phyloP scores from a whole-genome alignment of 129 eudicot genomes.

The Silybum marianum region DNA sequence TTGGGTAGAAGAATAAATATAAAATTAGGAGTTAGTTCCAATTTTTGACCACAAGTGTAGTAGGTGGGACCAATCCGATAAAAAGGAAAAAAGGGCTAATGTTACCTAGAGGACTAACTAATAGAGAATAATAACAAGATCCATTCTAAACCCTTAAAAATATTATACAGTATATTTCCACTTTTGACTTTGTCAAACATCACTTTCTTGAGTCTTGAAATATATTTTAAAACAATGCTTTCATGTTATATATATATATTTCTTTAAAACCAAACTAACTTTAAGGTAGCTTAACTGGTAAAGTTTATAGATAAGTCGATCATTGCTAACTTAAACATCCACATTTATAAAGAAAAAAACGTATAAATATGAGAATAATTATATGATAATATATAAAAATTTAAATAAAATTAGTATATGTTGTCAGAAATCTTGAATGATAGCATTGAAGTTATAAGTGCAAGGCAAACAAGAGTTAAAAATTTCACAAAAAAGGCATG shows the following conservation, averaged over 20 bases:
- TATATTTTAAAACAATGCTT: not conserved
- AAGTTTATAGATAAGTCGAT: too few species aligned
- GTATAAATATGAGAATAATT: too few species aligned
- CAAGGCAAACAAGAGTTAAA: constrained; percentile 9
- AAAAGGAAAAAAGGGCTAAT: constrained; percentile 29
- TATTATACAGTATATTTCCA: not conserved
- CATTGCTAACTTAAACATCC: too few species aligned
- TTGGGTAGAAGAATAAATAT: constrained; percentile 6
- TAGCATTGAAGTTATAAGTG: not conserved
- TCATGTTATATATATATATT: too few species aligned
- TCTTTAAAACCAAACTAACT: too few species aligned
- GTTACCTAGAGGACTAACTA: constrained; percentile 26
- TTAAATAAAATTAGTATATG: not conserved
- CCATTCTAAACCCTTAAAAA: constrained; percentile 24
- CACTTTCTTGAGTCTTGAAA: constrained; percentile 30
- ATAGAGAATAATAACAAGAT: constrained; percentile 11
- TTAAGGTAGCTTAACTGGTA: too few species aligned
- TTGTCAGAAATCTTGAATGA: not conserved
- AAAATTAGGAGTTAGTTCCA: constrained; percentile 24
- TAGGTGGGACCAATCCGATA: constrained; percentile 32
- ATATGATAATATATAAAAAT: too few species aligned
- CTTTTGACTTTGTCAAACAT: constrained; percentile 43
- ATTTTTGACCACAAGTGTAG: constrained; percentile 26
- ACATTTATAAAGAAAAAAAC: too few species aligned
- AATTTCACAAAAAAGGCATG: constrained; percentile 41